These are phyloP conservation scores for Auriscalpium vulgare DNA, from an alignment of 768 basidiomycete species.

Conservation along the genomic window DNA sequence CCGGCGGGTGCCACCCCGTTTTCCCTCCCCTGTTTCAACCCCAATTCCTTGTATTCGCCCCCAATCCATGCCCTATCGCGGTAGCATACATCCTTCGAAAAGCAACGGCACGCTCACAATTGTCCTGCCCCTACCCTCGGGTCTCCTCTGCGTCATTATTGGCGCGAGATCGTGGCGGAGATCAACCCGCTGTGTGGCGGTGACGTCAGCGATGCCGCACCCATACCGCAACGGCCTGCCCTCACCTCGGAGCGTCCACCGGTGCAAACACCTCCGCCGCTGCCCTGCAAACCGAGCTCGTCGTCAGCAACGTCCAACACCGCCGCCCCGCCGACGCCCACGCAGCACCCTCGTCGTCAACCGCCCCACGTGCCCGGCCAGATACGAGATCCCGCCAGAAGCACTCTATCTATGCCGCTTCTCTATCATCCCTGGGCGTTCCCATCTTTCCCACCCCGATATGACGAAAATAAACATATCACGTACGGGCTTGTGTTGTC, in stretches of 20 bases:
- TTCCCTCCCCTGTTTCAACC: neutral
- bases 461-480: conserved; percentile 2
- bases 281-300: neutral
- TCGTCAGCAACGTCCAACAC: neutral
- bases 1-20: too few species aligned
- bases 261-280: conserved; percentile 83
- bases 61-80: neutral
- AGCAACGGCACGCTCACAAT: too few species aligned
- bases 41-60: neutral
- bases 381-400: too few species aligned
- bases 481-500: conserved; percentile 65
- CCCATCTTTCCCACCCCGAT: too few species aligned
- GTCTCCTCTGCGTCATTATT: conserved; percentile 6
- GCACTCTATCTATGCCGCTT: too few species aligned
- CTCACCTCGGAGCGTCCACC: conserved; percentile 77
- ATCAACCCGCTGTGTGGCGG: conserved; percentile 11
- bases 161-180: conserved; percentile 14
- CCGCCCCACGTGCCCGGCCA: too few species aligned
- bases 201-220: conserved; percentile 10
- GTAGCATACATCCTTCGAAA: neutral
- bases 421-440: too few species aligned
- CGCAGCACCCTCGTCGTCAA: too few species aligned
- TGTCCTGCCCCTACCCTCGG: neutral
- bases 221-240: conserved; percentile 1
- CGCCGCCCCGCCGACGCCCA: neutral